Evolutionary conservation across 202 grass and related monocot genomes (phyloP).

Genomic region (Eragrostis tef): DNA sequence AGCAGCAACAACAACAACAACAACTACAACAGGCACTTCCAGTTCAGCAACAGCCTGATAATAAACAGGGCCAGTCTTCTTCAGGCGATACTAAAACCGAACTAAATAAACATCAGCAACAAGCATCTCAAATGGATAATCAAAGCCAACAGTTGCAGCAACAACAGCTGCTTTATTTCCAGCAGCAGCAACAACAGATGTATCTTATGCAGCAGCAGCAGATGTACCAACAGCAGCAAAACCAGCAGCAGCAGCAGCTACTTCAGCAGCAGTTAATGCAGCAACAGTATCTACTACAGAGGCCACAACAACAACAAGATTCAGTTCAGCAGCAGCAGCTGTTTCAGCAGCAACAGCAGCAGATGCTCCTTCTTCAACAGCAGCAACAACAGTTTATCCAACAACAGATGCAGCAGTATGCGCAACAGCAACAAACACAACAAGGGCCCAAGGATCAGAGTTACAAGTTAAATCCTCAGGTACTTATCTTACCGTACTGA

Average conservation of each 20-base stretch:
- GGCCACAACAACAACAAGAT: constrained; percentile 57
- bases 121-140: constrained; percentile 53
- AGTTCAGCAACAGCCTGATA: constrained; percentile 49
- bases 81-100: constrained; percentile 41
- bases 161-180: constrained; percentile 52
- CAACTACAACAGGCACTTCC: constrained; percentile 20
- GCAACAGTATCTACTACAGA: constrained; percentile 51
- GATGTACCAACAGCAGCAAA: constrained; percentile 54
- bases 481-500: constrained; percentile 39
- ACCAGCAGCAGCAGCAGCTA: constrained; percentile 52
- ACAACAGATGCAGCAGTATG: constrained; percentile 60
- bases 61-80: constrained; percentile 41
- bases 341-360: constrained; percentile 54
- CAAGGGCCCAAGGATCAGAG: constrained; percentile 52
- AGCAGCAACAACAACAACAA: constrained; percentile 53
- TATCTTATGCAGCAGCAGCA: constrained; percentile 67
- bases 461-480: constrained; percentile 49
- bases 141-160: constrained; percentile 61
- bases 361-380: constrained; percentile 58
- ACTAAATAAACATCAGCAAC: constrained; percentile 45
- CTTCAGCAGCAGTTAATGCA: constrained; percentile 57
- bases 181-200: constrained; percentile 63
- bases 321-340: constrained; percentile 52
- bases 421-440: constrained; percentile 55
- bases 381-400: constrained; percentile 57